phyloP scores from a whole-genome alignment of 2,329 filamentous ascomycete species.

The Pestalotiopsis fici region DNA sequence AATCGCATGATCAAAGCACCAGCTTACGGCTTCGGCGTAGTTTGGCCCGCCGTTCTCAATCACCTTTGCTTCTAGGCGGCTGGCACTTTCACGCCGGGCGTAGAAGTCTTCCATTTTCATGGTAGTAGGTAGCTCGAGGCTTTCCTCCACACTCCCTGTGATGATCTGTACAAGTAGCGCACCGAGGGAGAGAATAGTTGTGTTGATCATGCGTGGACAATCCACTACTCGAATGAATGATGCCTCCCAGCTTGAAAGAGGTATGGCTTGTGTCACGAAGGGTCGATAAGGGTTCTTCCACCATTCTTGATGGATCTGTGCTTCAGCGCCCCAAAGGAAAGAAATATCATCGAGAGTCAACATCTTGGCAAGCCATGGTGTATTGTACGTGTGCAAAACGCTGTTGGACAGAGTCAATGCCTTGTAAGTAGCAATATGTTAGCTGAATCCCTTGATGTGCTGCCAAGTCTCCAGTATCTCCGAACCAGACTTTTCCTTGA shows the following conservation, averaged over 20 bases:
- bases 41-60: not conserved
- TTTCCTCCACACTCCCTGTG: not conserved
- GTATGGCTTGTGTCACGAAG: not conserved
- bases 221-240: not conserved
- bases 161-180: not conserved
- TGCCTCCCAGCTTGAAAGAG: not conserved
- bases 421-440: too few species aligned
- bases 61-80: not conserved
- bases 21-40: not conserved
- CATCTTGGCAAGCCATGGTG: not conserved
- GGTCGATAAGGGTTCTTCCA: not conserved
- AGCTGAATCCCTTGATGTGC: too few species aligned
- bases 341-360: not conserved
- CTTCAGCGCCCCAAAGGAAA: not conserved
- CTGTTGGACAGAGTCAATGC: not conserved
- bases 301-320: not conserved
- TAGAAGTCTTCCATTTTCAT: not conserved
- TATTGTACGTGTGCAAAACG: not conserved
- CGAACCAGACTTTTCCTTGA: too few species aligned
- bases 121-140: not conserved
- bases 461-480: too few species aligned
- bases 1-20: not conserved
- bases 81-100: not conserved
- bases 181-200: not conserved
- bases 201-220: not conserved